Evolutionary conservation across 139 green algal species (phyloP), one percentile per base, ranked within the genome.

Genomic region (Nannochloris sp.): DNA sequence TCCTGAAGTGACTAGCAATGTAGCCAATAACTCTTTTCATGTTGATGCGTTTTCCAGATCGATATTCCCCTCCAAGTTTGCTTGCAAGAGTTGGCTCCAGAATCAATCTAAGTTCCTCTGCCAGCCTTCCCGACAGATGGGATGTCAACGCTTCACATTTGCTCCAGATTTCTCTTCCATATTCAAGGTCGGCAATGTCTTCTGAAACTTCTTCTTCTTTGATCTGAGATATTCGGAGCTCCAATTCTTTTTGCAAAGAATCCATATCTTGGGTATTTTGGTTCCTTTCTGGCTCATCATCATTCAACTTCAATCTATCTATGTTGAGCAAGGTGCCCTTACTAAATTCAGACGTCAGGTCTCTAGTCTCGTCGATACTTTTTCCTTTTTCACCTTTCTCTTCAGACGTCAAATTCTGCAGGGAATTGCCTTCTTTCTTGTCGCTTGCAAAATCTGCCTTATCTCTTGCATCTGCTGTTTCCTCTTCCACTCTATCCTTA

Each of bases 11-110:
- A 24, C 55, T 83, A 11, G 93, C 93, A 56, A 99, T 95, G 83
- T 97, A 99, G 21, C 83, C 79, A n/a, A 99, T 96, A 23, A 99
- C 72, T 29, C 58, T 53, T 67, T 91, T 92, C 93, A 99, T 99
- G 82, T 90, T 96, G 71, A 99, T 89, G 61, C 93, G 85, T 83
- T 99, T 99, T 53, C 93, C 91, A 12, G 85, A 95, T 25, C 87
- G 80, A 85, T 88, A 98, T 66, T 98, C 93, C 0, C 93, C 93
- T 74, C 79, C 88, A 50, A 95, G 81, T 15, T 81, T 74, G 61
- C 63, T 89, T 2, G 91, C 91, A 57, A 90, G 71, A 24, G 82
- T 96, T 19, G 93, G 93, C 75, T 97, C 90, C 62, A 99, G 68
- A 15, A 97, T 91, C 11, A 97, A 79, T 15, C 93, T 81, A 72